phyloP scores from a whole-genome alignment of 2,329 filamentous ascomycete genomes.

The Fusarium duplospermum region DNA sequence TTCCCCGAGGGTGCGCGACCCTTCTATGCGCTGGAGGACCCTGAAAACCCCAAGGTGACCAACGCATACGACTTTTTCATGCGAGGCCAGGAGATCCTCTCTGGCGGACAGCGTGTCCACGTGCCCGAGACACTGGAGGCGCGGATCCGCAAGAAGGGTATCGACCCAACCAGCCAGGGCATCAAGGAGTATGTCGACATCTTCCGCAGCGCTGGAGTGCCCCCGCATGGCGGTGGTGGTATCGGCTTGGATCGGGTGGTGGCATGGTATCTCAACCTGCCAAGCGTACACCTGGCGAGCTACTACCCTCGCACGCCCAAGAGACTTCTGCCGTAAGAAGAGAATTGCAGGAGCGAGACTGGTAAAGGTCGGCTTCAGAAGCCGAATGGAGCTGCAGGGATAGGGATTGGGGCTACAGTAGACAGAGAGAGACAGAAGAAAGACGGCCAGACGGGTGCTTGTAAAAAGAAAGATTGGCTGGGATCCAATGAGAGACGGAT shows the following conservation, averaged over 20 bases:
- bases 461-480: constrained; percentile 14
- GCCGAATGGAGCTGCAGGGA: constrained; percentile 5
- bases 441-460: neutral
- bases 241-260: constrained; percentile 92
- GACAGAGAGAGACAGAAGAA: neutral
- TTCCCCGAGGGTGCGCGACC: constrained; percentile 90
- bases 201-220: constrained; percentile 83
- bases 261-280: constrained; percentile 70
- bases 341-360: constrained; percentile 1
- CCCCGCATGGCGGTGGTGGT: constrained; percentile 90
- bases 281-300: constrained; percentile 67
- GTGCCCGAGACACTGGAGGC: constrained; percentile 79
- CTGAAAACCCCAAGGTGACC: constrained; percentile 72
- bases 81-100: constrained; percentile 91
- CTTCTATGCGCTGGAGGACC: constrained; percentile 88
- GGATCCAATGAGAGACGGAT: neutral
- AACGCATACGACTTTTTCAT: constrained; percentile 87
- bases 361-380: neutral
- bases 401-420: neutral
- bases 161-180: constrained; percentile 78
- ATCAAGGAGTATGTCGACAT: constrained; percentile 92
- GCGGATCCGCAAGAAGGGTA: constrained; percentile 81
- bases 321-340: constrained; percentile 61
- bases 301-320: constrained; percentile 72
- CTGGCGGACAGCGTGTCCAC: constrained; percentile 92